Evolutionary conservation across 352 stramenopile species (phyloP).

Genomic region (Plasmopara muralis): DNA sequence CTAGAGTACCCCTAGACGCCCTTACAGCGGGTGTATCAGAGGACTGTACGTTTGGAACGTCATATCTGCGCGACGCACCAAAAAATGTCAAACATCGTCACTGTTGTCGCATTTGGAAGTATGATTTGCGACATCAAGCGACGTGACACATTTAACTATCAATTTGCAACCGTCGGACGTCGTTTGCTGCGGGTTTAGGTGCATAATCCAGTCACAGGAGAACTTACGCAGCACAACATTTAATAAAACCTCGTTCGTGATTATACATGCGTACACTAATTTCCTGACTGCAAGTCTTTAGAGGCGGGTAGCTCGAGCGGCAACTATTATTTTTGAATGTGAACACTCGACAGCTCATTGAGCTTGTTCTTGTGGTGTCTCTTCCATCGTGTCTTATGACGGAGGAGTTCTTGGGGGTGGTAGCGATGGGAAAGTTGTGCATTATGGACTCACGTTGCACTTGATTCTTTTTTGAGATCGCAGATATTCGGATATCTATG

Average conservation of each 20-base stretch:
- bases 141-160: conserved; percentile 79
- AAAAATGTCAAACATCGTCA: conserved; percentile 55
- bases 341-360: conserved; percentile 58
- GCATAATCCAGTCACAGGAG: conserved; percentile 78
- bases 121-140: conserved; percentile 89
- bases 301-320: conserved; percentile 83
- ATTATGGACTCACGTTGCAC: conserved; percentile 61
- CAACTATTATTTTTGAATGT: conserved; percentile 80
- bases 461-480: no score
- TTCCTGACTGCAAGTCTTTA: conserved; percentile 70
- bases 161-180: conserved; percentile 76
- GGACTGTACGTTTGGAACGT: conserved; percentile 89
- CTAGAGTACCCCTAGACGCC: no score
- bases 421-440: conserved; percentile 79
- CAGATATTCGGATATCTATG: no score
- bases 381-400: conserved; percentile 44
- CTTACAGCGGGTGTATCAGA: conserved; percentile 63
- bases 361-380: conserved; percentile 76
- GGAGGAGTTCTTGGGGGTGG: conserved; percentile 63
- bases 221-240: conserved; percentile 63
- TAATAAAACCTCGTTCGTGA: conserved; percentile 72
- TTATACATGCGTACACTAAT: conserved; percentile 83
- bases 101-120: conserved; percentile 68
- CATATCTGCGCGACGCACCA: conserved; percentile 79
- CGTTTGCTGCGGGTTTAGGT: conserved; percentile 79